Percentiles rank a stretch among this genome's conserved stretches.
Conservation (phyloP, 441 rosid genomes). For the Erodium texanum region DNA sequence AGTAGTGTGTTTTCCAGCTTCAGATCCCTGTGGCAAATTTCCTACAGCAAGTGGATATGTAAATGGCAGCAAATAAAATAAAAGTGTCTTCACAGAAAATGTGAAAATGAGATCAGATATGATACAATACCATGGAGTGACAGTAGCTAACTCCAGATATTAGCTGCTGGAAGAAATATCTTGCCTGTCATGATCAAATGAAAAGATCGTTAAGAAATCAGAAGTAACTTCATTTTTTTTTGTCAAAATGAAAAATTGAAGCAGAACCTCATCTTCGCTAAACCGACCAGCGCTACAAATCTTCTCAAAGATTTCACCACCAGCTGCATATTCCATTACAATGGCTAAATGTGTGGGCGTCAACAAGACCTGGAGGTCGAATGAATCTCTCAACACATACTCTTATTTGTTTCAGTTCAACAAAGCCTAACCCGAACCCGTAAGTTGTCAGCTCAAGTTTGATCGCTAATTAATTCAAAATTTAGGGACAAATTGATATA, state of each 20-base stretch:
- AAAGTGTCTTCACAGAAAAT: not conserved
- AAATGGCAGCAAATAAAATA: not conserved
- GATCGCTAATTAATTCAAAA: not conserved
- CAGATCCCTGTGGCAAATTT: conserved; percentile 69
- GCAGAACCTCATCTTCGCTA: conserved; percentile 80
- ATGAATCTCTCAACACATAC: not conserved
- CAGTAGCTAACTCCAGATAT: conserved; percentile 67
- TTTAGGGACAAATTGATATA: not conserved
- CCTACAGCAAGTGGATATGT: conserved; percentile 20
- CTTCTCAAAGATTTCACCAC: conserved; percentile 82
- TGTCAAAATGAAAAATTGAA: not conserved
- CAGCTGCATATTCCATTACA: conserved; percentile 92
- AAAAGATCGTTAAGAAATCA: not conserved
- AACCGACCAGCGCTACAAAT: conserved; percentile 89
- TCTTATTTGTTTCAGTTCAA: not conserved
- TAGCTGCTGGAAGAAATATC: conserved; percentile 56
- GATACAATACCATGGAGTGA: conserved; percentile 43
- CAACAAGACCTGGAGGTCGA: conserved; percentile 39
- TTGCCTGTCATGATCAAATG: conserved; percentile 28
- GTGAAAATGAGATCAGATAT: not conserved
- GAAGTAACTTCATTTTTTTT: not conserved
- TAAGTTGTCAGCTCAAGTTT: not conserved
- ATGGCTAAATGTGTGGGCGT: conserved; percentile 78
- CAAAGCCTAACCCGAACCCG: not conserved
- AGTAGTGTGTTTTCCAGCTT: conserved; percentile 56